phyloP scores from a whole-genome alignment of 352 stramenopile species.

The Pythium brachiatum region DNA sequence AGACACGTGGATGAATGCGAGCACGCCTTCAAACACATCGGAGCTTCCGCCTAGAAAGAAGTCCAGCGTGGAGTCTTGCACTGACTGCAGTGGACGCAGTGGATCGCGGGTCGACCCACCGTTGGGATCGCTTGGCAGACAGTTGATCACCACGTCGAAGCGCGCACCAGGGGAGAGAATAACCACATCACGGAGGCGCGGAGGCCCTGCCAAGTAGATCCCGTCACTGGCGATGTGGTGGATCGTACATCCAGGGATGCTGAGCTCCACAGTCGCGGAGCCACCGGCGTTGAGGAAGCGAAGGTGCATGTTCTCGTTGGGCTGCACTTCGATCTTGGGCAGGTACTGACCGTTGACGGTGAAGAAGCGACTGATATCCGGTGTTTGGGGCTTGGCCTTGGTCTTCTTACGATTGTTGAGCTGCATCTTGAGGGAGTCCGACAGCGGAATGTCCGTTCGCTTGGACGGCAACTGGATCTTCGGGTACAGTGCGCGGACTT shows the following conservation, averaged over 20 bases:
- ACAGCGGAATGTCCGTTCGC: constrained; percentile 27
- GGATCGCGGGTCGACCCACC: constrained; percentile 23
- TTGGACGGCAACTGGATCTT: constrained; percentile 37
- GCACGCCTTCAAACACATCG: constrained; percentile 55
- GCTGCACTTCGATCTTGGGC: constrained; percentile 52
- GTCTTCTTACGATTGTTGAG: constrained; percentile 13
- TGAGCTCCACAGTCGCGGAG: constrained; percentile 50
- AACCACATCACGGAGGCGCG: constrained; percentile 38
- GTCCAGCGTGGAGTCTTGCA: constrained; percentile 36
- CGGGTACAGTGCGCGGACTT: constrained; percentile 42
- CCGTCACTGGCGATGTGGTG: constrained; percentile 53
- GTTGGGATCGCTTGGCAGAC: constrained; percentile 31
- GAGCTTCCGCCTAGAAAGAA: constrained; percentile 52
- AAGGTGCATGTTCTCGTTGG: constrained; percentile 53
- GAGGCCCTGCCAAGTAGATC: constrained; percentile 41
- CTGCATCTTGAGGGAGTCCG: constrained; percentile 17
- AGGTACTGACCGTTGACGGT: constrained; percentile 71
- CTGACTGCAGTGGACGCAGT: constrained; percentile 56
- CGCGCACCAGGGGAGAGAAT: constrained; percentile 58
- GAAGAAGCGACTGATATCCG: constrained; percentile 55
- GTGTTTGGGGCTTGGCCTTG: constrained; percentile 6
- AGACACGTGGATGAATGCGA: constrained; percentile 61
- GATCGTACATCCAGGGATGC: constrained; percentile 60
- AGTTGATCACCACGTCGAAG: constrained; percentile 61
- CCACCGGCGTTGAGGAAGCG: constrained; percentile 62